Evolutionary conservation across 768 basidiomycete species (phyloP).

Genomic region (Dentipellis fragilis): DNA sequence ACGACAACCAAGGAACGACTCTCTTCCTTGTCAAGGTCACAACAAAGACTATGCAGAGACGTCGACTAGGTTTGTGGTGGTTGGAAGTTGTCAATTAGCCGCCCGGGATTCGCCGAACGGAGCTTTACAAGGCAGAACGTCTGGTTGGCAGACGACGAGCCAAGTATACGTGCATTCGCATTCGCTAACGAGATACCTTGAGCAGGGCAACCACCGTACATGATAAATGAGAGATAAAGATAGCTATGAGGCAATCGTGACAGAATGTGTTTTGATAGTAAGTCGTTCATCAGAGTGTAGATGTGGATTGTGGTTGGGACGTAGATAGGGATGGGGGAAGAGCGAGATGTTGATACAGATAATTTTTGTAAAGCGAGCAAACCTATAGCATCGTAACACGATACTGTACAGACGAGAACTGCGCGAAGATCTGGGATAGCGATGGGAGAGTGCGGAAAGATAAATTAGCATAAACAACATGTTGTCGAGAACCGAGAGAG

Average conservation of each 20-base stretch:
- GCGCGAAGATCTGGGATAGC: no score
- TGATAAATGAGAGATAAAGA: background rate
- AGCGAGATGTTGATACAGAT: background rate
- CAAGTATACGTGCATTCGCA: background rate
- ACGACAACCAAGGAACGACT: no score
- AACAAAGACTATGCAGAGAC: no score
- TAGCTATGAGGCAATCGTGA: background rate
- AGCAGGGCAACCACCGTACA: background rate
- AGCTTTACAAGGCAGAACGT: no score
- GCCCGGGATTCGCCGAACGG: no score
- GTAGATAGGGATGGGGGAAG: background rate
- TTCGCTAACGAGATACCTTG: background rate
- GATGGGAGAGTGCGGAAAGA: no score
- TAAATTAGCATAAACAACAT: background rate
- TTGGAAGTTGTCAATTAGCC: no score
- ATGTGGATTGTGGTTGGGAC: background rate
- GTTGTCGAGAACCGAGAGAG: no score
- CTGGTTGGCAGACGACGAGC: no score
- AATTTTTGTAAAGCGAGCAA: background rate
- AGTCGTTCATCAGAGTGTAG: background rate
- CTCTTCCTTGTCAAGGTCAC: no score
- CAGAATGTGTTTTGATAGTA: background rate
- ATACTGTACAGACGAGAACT: no score
- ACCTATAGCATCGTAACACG: background rate
- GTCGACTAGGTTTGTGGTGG: no score